phyloP scores from a whole-genome alignment of 345 rosid species.

The Gossypium turneri region DNA sequence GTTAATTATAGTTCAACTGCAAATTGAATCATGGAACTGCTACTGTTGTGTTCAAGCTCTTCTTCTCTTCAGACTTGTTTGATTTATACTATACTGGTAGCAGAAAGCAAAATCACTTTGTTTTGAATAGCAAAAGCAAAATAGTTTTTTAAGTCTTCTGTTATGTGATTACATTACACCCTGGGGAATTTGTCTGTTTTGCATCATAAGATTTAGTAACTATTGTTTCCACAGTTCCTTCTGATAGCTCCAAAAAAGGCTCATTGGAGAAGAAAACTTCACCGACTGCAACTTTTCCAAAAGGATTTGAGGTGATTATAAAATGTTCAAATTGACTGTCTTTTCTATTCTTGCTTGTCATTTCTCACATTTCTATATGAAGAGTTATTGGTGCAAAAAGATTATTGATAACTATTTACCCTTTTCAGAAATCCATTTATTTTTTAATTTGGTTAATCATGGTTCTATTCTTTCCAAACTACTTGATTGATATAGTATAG shows the following conservation, averaged over 20 bases:
- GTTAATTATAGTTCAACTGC: neutral
- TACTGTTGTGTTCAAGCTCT: neutral
- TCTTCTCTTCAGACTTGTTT: neutral
- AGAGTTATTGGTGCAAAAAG: neutral
- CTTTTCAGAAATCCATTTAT: neutral
- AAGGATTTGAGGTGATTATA: conserved; percentile 61
- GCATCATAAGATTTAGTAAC: conserved; percentile 3
- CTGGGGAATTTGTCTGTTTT: neutral
- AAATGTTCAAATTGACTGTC: neutral
- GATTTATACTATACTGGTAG: neutral
- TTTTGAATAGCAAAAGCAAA: neutral
- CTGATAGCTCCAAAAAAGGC: conserved; percentile 33
- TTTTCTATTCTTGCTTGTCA: conserved; percentile 1
- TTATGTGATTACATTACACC: neutral
- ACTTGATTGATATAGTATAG: neutral
- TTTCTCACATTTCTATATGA: neutral
- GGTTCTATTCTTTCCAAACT: neutral
- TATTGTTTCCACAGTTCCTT: conserved; percentile 22
- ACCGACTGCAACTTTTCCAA: conserved; percentile 57
- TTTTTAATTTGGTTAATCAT: neutral
- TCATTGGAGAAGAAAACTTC: conserved; percentile 37
- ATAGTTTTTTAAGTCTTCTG: neutral
- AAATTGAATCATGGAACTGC: neutral
- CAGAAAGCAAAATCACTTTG: neutral
- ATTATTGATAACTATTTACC: neutral